Base-by-base conservation (phyloP, 257 asterid species). In the Osmanthus fragrans region DNA sequence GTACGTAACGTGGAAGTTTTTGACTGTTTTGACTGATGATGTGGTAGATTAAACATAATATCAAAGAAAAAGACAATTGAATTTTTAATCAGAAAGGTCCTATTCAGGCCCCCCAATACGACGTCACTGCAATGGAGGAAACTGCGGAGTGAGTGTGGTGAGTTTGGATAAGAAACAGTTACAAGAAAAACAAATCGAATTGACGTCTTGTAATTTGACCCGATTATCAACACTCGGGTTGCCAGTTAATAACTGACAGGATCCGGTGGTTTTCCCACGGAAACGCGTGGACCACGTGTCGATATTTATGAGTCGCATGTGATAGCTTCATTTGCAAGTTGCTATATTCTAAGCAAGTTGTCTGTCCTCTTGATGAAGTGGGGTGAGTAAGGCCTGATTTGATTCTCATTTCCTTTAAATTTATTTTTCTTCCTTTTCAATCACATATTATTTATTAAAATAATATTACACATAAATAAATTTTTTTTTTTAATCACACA, bases 271-370 rank as follows among this genome's bases (percentile, higher is more conserved):
- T 76, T 76, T 16, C 33, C 84, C 84, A 30, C 84, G 86, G 79
- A 82, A 82, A 76, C 86, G 82, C 76, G 86, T 82, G 74, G 49
- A 42, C 73, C 78, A 82, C 85, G 80, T 64, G 81, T 81, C 10
- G 9, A 5, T 36, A 36, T 36, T 36, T 7, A 36, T 36, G 1
- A 9, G 40, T 36, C 2, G 1, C 40, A 0, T 7, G 40, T 6
- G 0, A 36, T 5, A 36, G 6, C 40, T 36, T 6, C 9, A 1
- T 1, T 36, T 7, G 10, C 10, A 36, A 8, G 12, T 9, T 7
- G 10, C 32, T 39, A 39, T 9, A 39, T 39, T 39, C 45, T 39
- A 39, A 39, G 45, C 42, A 37, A 8, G 12, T 9, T 36, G 40
- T 36, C 39, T 0, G 34, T 32, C 34, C 0, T 2, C 34, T 32